Evolutionary conservation across 2,329 filamentous ascomycete species (phyloP), one percentile per base, ranked within the genome.

Genomic region (Colletotrichum sp.): DNA sequence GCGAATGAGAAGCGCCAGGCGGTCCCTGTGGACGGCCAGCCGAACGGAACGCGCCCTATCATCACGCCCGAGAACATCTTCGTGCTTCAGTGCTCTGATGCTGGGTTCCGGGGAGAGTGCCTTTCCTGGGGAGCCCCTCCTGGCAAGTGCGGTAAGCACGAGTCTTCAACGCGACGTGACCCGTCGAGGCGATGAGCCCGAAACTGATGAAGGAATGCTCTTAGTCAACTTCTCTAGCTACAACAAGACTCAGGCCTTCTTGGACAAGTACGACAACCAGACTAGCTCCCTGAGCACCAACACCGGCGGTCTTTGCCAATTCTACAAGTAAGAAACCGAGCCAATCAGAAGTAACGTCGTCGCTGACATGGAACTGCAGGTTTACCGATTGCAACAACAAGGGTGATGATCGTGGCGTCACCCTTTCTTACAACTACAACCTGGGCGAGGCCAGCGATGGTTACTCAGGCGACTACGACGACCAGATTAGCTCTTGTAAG

Each of bases 401-500:
- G 18, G 74, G 74, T 13, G 74, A 76, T 10, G 74, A 76, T 12
- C 70, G 70, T 4, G 74, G 74, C 7, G 74, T 74, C 1, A n/a
- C 44, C 3, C 57, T 76, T 6, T 55, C 63, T 26, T 76, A 76
- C n/a, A 76, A 74, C 16, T 76, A 55, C 34, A 74, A 76, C 34
- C 70, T 76, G 5, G 70, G 21, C 6, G 57, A 60, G 18, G 70
- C 32, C 6, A 36, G 13, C 34, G 30, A 72, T 26, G 63, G 21
- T 2, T 76, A 76, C 21, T 65, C 55, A 2, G 74, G 74, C 6
- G 74, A 76, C n/a, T 76, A 76, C 10, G 74, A 74, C 18, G 57
- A 76, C 15, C 74, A 76, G 15, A 76, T 74, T n/a, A 74, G 44
- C 44, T 76, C 74, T 55, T 76, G 74, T 74, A 62, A 66, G 74